Base-by-base conservation (phyloP, 2,329 filamentous ascomycete genomes). In the Aspergillus novofumigatus region DNA sequence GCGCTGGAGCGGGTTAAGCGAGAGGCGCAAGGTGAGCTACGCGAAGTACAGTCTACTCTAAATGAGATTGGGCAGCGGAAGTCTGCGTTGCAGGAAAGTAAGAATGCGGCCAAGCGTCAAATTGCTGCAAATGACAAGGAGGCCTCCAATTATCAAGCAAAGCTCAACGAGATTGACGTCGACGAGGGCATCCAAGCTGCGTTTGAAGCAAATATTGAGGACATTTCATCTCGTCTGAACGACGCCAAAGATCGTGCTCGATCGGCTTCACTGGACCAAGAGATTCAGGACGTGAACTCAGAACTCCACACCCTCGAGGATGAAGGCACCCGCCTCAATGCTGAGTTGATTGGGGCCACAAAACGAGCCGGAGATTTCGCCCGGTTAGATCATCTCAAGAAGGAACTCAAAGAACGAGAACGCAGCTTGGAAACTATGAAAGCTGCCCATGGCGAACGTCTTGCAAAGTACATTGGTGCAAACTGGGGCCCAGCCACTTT, bases 141-240 rank as follows among this genome's bases (percentile, higher is more conserved):
- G 54, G 84, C 87, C 6, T 75, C 75, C 3, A 76, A 78, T 1
- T 79, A 92, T 35, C 90, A 96, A 68, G 81, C 78, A 49, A 85
- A 89, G 32, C 79, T 91, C 32, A 82, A 88, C 65, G 79, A 80
- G n/a, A 87, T 99, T 55, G 83, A 89, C 38, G 82, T 92, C 29
- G 93, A 99, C 65, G 93, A 97, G 75, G 92, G 92, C 3, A 84
- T 85, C 32, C 90, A 91, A 71, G 89, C 89, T 26, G 80, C 90
- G 3, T 80, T 97, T 6, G 88, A 94, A 65, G 84, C 86, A 17
- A 87, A 88, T 53, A 83, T 90, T 51, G 83, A 85, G 41, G 89
- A 94, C 42, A 81, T 90, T 0, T 83, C 88, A 59, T 77, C 78
- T 20, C 83, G 82, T 35, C 79, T 96, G 17, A 75, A 81, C 49